Evolutionary conservation across 2,329 filamentous ascomycete genomes (phyloP), one percentile per base, ranked within the genome.

Genomic region (Dryadomyces quercus-mongolicae): DNA sequence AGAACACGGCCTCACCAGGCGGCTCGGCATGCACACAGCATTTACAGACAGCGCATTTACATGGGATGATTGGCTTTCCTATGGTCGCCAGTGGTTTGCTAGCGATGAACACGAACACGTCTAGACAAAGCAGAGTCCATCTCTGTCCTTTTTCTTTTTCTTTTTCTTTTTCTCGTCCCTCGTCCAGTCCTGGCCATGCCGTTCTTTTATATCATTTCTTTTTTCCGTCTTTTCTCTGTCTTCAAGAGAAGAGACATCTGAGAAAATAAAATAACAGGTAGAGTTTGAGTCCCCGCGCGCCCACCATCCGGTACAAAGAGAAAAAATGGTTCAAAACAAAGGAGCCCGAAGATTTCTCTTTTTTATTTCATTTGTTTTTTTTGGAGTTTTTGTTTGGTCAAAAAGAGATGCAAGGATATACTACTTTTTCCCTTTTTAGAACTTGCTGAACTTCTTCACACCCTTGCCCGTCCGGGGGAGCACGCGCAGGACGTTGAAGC

Each of bases 401-500:
- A 36, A 36, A 25, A 50, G 49, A 50, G 49, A 51, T 51, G 49
- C 40, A 51, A 31, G 40, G 40, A 51, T 43, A 51, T n/a, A 20
- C 31, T 5, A 31, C n/a, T 43, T 52, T 46, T 31, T 49, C n/a
- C 18, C 43, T 46, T 31, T 68, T 85, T 95, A 98, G 82, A 98
- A 98, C 84, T 98, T 98, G 81, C 75, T 81, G 85, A 98, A 98
- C 74, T 84, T 76, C 90, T 98, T 98, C 75, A 96, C 90, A 68
- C 83, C 77, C 86, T 96, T 96, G 78, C 91, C 89, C 68, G 89
- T 95, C 79, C 91, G 85, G 77, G 92, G 92, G 69, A 97, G 87
- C 68, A 98, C 93, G 71, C 93, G 91, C 72, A 98, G 88, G 72
- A 96, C 91, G 81, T 98, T 98, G 88, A 98, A 98, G 73, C 93